phyloP scores from a whole-genome alignment of 2,329 filamentous ascomycete species.

The Ophidiomyces ophidiicola region DNA sequence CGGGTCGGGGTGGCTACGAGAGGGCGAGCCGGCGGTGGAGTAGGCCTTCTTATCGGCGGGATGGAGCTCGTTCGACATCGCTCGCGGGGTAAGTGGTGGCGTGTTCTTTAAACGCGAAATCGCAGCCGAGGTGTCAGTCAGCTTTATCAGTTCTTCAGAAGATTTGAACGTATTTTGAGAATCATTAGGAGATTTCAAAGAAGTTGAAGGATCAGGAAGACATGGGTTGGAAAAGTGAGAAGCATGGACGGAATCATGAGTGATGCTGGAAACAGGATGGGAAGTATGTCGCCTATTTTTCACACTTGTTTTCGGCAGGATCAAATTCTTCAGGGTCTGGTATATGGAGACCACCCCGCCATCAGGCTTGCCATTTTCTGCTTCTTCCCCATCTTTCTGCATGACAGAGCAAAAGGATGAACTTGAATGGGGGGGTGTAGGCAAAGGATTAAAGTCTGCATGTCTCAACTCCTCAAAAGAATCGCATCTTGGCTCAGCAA shows the following conservation, averaged over 20 bases:
- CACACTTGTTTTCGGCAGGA: slow-evolving; percentile 26
- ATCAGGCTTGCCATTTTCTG: slow-evolving; percentile 30
- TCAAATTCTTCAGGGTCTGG: slow-evolving; percentile 35
- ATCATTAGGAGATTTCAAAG: slow-evolving; percentile 31
- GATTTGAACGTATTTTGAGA: slow-evolving; percentile 31
- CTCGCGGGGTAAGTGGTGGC: slow-evolving; percentile 77
- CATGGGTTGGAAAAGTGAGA: slow-evolving; percentile 58
- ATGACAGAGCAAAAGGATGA: slow-evolving; percentile 33
- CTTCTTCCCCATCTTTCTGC: slow-evolving; percentile 33
- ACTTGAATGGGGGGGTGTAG: slow-evolving; percentile 35
- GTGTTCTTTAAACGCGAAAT: slow-evolving; percentile 66
- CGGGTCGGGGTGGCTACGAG: slow-evolving; percentile 18
- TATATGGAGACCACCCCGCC: slow-evolving; percentile 32
- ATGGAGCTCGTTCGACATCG: slow-evolving; percentile 55
- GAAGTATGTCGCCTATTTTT: slow-evolving; percentile 36
- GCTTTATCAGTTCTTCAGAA: slow-evolving; percentile 45
- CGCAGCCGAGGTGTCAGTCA: slow-evolving; percentile 65
- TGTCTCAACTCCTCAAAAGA: slow-evolving; percentile 21
- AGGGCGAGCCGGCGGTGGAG: slow-evolving; percentile 17
- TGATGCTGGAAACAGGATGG: slow-evolving; percentile 51
- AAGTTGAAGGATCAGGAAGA: slow-evolving; percentile 42
- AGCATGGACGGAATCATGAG: slow-evolving; percentile 54
- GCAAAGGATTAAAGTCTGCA: slow-evolving; percentile 27
- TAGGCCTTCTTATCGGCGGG: slow-evolving; percentile 22
- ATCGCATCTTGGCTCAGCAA: slow-evolving; percentile 17